Base-by-base conservation (phyloP, 73 alveolate genomes). In the Paramecium caudatum region DNA sequence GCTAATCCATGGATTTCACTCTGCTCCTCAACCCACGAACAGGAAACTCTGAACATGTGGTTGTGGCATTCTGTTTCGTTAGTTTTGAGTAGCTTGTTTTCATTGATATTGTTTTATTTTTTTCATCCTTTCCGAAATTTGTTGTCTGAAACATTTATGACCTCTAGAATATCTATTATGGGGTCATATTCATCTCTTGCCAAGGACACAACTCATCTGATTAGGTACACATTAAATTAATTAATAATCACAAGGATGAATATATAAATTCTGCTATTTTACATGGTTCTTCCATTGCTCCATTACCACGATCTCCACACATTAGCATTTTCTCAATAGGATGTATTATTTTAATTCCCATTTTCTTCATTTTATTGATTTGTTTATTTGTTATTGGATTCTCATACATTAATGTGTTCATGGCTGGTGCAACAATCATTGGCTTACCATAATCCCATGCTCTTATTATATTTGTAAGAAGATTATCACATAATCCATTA, bases 401-500 rank as follows among this genome's bases (percentile, higher is more conserved):
- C 16, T 82, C 94, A 69, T 32, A 96, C 99, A 96, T 96, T 43
- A 81, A 39, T 27, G 98, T 95, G 82, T 96, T 96, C 99, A 96
- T 96, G 6, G 99, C 98, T 25, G 98, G 99, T 19, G 98, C 97
- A 4, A 95, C 94, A 12, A 94, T 49, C 9, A 91, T 37, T 0
- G 96, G 96, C 90, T 94, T 93, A 19, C 36, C 45, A 39, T 92
- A 78, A 61, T 90, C 95, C 98, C 98, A 95, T 16, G 96, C 96
- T 55, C 99, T 82, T 15, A 90, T 78, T 9, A 95, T 90, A 43
- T 93, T 86, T 19, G 98, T 96, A 69, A 96, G 91, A 16, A 96
- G 68, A 55, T 95, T 96, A 78, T 96, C 99, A 81, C 97, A 95
- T 19, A 93, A 45, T 17, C 99, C 99, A 82, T 92, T 62, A 12